Base-by-base conservation (phyloP, 768 basidiomycete species). In the Termitomyces sp. region DNA sequence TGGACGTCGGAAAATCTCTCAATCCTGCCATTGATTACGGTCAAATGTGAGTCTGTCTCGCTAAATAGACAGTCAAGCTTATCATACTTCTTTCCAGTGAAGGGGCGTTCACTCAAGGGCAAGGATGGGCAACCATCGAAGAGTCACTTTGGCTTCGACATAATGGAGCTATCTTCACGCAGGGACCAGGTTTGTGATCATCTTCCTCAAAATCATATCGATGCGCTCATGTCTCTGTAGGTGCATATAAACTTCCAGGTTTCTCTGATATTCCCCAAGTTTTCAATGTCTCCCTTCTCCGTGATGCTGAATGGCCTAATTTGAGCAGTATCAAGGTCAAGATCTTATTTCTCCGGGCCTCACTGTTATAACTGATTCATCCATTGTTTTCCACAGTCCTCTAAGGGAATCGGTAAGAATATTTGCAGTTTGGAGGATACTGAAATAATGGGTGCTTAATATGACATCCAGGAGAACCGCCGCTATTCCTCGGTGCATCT, bases 241-340 rank as follows among this genome's bases (percentile, higher is more conserved):
- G 62, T 32, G 55, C 62, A 22, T 62, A 62, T 47, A 62, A 62
- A 30, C 58, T 62, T 42, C 62, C 62, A 43, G 62, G 62, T 4
- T 62, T 62, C 18, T 62, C 62, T 18, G 62, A 62, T 45, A 59
- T 62, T 18, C 62, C 62, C 30, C 62, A 62, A 45, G 47, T 59
- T 14, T 59, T 62, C 47, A 62, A 62, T 42, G 62, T 62, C 2
- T 62, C 62, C 42, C 55, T 62, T 44, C 62, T 62, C 10, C 58
- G 62, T 27, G 62, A 62, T 47, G 62, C 62, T 10, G 62, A 62
- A 46, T 62, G 62, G 62, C 58, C 58, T 14, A 62, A 62, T 44
- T 26, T 62, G n/a, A 37, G 32, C 16, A 59, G 56, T 5, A 62
- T 62, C 39, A 62, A 62, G 58, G 62, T 62, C 4, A 22, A 37